These are phyloP conservation scores for Fragaria vesca DNA, from an alignment of 306 rosid genomes.

Conservation along the genomic window DNA sequence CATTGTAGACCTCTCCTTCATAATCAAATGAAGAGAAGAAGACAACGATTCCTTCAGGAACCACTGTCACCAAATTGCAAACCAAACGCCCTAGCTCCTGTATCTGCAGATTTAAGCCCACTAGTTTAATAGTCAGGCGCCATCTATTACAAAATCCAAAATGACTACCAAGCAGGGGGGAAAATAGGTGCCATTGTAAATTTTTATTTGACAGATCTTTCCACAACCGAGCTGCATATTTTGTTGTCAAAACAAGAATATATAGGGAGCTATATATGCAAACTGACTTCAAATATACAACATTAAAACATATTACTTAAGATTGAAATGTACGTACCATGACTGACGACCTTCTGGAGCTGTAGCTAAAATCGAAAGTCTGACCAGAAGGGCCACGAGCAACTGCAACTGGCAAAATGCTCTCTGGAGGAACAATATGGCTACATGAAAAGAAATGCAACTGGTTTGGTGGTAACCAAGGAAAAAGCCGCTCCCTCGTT, in stretches of 20 bases:
- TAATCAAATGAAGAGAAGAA: conserved; percentile 96
- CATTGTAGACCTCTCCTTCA: conserved; percentile 68
- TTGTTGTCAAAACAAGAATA: background rate
- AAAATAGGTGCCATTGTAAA: background rate
- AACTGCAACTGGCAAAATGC: conserved; percentile 81
- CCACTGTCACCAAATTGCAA: conserved; percentile 72
- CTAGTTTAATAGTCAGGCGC: conserved; percentile 22
- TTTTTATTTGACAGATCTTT: background rate
- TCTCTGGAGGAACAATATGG: conserved; percentile 85
- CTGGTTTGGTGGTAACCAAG: conserved; percentile 56
- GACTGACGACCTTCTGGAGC: conserved; percentile 63
- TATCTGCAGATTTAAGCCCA: conserved; percentile 51
- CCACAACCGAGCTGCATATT: background rate
- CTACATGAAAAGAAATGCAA: conserved; percentile 84
- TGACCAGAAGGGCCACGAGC: conserved; percentile 83
- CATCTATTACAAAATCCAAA: conserved; percentile 11
- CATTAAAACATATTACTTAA: background rate
- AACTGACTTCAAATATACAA: background rate
- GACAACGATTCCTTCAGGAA: conserved; percentile 89
- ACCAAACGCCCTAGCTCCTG: conserved; percentile 79
- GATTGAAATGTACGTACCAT: conserved; percentile 43
- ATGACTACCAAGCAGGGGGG: background rate
- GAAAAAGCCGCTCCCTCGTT: conserved; percentile 86
- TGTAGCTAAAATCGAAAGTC: conserved; percentile 81
- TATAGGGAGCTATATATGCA: background rate